Evolutionary conservation across 352 stramenopile genomes (phyloP), one percentile per base, ranked within the genome.

Genomic region (Phytophthora kernoviae): DNA sequence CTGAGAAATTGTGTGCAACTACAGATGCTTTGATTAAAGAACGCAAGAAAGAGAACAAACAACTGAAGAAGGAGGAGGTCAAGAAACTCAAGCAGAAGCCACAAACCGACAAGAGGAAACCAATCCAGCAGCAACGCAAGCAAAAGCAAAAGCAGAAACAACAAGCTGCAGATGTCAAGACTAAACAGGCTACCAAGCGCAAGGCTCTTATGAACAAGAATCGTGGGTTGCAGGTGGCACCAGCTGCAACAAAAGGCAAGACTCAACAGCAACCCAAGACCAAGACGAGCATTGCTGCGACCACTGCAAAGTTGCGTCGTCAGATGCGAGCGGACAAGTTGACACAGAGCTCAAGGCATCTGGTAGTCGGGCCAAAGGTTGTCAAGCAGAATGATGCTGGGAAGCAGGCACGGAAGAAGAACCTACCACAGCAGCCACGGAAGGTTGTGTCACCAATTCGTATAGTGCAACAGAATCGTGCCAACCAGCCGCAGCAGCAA

Each of bases 21-120:
- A 30, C 39, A 73, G 81, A 91, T 51, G 79, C 80, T n/a, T 44
- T 89, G 39, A 91, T 89, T 61, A 89, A 89, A 56, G 77, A 88
- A 51, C 75, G 79, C 37, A 66, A 66, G 64, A 87, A 84, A 47
- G 75, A 87, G 47, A 37, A 72, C 55, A 86, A 91, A 15, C 47
- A 53, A 50, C 39, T 49, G 26, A 69, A 70, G 63, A 82, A 85
- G 21, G 73, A 81, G 37, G 65, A 67, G 26, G 61, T 65, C 17
- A 65, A 58, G 34, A 55, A 63, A 40, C 52, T 67, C 14, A 54
- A 65, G 52, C 39, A 58, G 36, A 49, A 74, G 33, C 27, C 50
- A 5, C 58, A 59, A 21, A 49, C 53, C 6, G 50, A 70, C 42
- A 70, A 65, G 50, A 51, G 48, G 54, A 58, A 65, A 26, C 30